Evolutionary conservation across 1,284 basidiomycete species (phyloP), one percentile per base, ranked within the genome.

Genomic region (Irpex rosettiformis): DNA sequence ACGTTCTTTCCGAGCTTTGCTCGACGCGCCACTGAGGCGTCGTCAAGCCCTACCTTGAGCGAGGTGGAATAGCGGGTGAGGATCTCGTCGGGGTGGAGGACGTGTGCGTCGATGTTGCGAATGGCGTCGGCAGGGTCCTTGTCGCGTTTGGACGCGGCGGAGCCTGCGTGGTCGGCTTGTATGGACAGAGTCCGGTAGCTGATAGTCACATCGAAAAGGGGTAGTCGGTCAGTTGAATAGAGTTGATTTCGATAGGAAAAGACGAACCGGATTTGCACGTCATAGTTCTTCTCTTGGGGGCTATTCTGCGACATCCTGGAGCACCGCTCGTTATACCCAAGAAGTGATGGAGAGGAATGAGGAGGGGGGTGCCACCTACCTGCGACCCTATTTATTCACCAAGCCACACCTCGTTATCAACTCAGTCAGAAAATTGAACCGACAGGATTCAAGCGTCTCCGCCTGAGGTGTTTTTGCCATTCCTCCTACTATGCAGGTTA

Each of bases 21-120:
- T 4, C 70, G 72, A 42, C 79, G 75, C 42, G 72, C 66, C 24
- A 80, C 75, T 2, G 78, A 76, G 4, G 69, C 64, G 1, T 59
- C 30, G 56, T 84, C 81, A 37, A 83, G 77, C n/a, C 82, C 81
- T 40, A 74, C 68, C 1, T 64, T 58, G 2, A 77, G 76, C 6
- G 73, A 75, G 24, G 72, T 77, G 1, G 77, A 78, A 56, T 79
- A 77, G 37, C 80, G 75, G 48, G 70, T 67, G 33, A 70, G 77
- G 45, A 81, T 73, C 1, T 80, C 73, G 16, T 81, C 72, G 0
- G 71, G 57, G 0, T 72, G 47, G 30, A 83, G 65, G 21, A 67
- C 70, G 66, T 84, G 82, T 45, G 75, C 78, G 54, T 84, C 79
- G 59, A 84, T 79, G 45, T 72, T 65, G 40, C 76, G 75, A 53